phyloP scores from a whole-genome alignment of 169 alveolate species.

The Plasmodium inui region DNA sequence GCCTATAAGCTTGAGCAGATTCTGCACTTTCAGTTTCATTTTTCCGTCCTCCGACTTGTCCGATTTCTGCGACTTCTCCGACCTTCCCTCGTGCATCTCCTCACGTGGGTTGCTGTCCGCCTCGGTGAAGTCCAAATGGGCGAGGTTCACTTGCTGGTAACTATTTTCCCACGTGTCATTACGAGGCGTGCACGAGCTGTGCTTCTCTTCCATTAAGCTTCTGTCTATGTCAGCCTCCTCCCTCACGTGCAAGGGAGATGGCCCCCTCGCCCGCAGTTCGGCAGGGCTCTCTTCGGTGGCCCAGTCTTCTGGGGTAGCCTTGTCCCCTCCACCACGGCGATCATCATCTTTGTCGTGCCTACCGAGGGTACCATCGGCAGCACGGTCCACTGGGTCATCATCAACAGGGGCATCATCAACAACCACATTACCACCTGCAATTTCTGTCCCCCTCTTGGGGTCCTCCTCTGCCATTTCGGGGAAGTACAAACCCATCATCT shows the following conservation, averaged over 20 bases:
- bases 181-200: background rate
- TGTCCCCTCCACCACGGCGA: background rate
- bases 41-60: conserved; percentile 22
- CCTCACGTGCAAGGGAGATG: background rate
- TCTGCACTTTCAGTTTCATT: conserved; percentile 42
- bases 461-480: background rate
- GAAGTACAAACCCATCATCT: background rate
- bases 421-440: background rate
- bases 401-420: background rate
- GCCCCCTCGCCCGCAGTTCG: background rate
- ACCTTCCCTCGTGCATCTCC: conserved; percentile 27
- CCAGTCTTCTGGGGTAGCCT: background rate
- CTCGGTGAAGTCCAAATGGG: background rate
- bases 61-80: background rate
- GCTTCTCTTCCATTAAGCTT: background rate
- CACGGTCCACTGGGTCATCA: background rate
- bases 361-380: background rate
- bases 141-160: background rate
- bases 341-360: background rate
- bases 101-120: background rate
- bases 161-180: conserved; percentile 8
- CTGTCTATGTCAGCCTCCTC: background rate
- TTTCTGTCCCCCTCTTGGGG: background rate
- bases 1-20: conserved; percentile 28
- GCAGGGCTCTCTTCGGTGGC: background rate